phyloP scores from a whole-genome alignment of 1,139 yeast genomes.

The Kodamaea plutei region DNA sequence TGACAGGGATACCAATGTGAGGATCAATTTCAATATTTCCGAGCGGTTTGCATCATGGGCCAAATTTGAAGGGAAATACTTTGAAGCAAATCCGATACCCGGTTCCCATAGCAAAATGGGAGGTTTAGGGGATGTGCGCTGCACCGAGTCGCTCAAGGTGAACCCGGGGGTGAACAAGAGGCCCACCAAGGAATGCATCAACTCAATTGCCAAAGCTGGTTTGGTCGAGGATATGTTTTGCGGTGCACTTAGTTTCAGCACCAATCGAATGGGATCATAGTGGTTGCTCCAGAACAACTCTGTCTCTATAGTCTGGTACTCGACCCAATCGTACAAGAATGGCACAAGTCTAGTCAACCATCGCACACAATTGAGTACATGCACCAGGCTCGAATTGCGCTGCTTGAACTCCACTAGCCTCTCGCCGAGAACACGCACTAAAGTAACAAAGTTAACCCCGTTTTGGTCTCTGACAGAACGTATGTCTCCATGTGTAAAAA shows the following conservation, averaged over 20 bases:
- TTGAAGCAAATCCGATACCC: conserved; percentile 56
- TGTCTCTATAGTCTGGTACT: conserved; percentile 35
- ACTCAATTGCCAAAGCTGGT: conserved; percentile 17
- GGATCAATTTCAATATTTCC: conserved; percentile 59
- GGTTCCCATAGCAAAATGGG: conserved; percentile 65
- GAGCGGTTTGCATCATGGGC: conserved; percentile 61
- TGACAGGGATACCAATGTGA: conserved; percentile 61
- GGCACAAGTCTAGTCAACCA: conserved; percentile 67
- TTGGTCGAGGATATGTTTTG: background rate
- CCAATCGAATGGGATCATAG: conserved; percentile 24
- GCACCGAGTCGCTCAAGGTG: conserved; percentile 25
- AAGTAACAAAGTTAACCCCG: conserved; percentile 48
- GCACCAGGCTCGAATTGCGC: conserved; percentile 1
- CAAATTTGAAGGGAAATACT: conserved; percentile 42
- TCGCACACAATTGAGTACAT: conserved; percentile 57
- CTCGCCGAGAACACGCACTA: conserved; percentile 42
- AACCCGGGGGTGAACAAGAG: conserved; percentile 61
- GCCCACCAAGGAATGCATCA: conserved; percentile 45
- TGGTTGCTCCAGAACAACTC: conserved; percentile 30
- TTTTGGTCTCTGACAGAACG: conserved; percentile 58
- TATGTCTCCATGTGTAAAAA: conserved; percentile 54
- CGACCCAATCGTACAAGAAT: conserved; percentile 53
- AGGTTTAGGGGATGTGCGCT: background rate
- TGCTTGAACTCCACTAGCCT: conserved; percentile 23
- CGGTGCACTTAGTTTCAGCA: conserved; percentile 1